Evolutionary conservation across 345 rosid species (phyloP), one percentile per base, ranked within the genome.

Genomic region (Gossypium turneri): DNA sequence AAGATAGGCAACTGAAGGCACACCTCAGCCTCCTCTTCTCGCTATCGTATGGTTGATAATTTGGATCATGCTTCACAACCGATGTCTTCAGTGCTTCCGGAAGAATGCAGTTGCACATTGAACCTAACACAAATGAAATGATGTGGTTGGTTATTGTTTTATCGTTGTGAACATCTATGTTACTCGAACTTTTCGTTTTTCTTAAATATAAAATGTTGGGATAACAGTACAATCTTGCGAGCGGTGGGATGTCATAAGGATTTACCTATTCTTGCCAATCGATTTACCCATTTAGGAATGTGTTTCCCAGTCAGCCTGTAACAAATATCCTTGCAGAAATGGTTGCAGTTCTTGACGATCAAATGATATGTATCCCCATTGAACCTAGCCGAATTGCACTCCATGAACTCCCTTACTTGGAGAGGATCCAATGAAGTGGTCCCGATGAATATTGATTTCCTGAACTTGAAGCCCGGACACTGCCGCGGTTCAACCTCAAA

Each of bases 401-500:
- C 97, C 94, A 95, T 90, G 84, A 95, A 93, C 79, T 91, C 92
- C 66, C 97, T 93, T 63, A 91, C 87, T 80, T 90, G 97, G 17
- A 81, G 67, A 1, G 97, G 91, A 80, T 95, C 94, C 80, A 95
- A 82, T 77, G 85, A 80, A 0, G 99, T 95, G 44, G 93, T 93
- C 77, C 99, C 99, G 24, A 95, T 86, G 79, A 87, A 86, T 86
- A 93, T 84, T 0, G 98, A 88, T 77, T 85, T 91, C 93, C 93
- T 90, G 81, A 93, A 93, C 85, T 91, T 89, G 93, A 90, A 95
- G 3, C 99, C 99, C 2, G 98, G 99, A 79, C 98, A 93, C 38
- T 87, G 90, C 25, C 92, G 82, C 43, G 99, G 99, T 74, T 95
- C 99, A 24, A 89, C 93, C 88, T 93, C 99, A 75, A 93, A 95